Evolutionary conservation across 2,329 filamentous ascomycete species (phyloP).

Genomic region (Trichocomaceae sp.): DNA sequence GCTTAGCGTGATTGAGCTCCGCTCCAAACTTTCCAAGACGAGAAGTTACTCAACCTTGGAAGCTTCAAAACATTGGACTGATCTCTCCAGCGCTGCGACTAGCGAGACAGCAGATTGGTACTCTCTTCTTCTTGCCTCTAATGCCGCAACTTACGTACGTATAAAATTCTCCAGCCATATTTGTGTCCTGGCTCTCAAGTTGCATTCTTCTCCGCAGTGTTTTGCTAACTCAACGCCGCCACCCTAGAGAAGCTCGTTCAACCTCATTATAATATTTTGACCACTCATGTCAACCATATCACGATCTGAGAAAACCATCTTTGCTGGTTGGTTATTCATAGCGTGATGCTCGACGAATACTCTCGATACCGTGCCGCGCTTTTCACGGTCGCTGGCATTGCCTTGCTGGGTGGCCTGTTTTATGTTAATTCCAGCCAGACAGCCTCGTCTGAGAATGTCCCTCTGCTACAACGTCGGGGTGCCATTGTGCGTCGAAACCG

Average conservation of each 20-base stretch:
- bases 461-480: constrained; percentile 33
- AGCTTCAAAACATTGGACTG: neutral
- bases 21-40: neutral
- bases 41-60: too few species aligned
- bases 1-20: neutral
- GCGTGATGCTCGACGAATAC: constrained; percentile 13
- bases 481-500: constrained; percentile 33
- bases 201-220: neutral
- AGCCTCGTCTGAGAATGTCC: constrained; percentile 17
- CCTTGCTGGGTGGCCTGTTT: constrained; percentile 37
- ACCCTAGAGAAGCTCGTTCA: neutral
- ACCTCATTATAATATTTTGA: neutral
- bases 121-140: neutral
- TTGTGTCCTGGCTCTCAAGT: neutral
- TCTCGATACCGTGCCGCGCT: constrained; percentile 36
- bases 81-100: neutral
- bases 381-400: constrained; percentile 37
- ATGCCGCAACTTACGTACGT: neutral
- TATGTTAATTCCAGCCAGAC: constrained; percentile 31
- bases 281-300: neutral
- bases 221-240: neutral
- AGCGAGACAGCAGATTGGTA: neutral
- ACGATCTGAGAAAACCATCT: neutral
- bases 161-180: neutral
- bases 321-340: neutral